Base-by-base conservation (phyloP, 495 filamentous ascomycete species). In the Lasiosphaeris hirsuta region DNA sequence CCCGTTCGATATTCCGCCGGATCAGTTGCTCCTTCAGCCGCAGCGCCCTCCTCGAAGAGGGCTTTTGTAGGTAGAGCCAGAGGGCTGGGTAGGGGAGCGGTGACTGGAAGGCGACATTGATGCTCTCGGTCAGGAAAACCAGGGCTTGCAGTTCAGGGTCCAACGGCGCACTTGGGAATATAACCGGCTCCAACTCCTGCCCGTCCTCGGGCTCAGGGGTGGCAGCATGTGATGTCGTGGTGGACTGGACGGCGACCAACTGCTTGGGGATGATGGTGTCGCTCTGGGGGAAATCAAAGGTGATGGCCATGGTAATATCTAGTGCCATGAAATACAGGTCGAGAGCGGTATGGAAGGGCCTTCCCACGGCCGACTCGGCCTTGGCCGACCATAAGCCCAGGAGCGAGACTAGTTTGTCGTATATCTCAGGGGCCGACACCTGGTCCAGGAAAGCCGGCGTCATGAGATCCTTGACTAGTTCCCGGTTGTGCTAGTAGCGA, bases 381-480 rank as follows among this genome's bases (percentile, higher is more conserved):
- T 54, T 54, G 51, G 35, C 10, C 19, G n/a, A 23, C 51, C 51
- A 54, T 43, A 54, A 18, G 10, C 44, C 51, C 9, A 54, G n/a
- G 14, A 54, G 39, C 8, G 2, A 19, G 10, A 44, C 10, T 7
- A 36, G 34, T 5, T 54, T 54, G 17, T 19, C 17, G 51, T 54
- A 17, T 5, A 17, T 54, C 33, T 54, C 51, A 17, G 51, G 51
- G 18, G 38, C 51, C 7, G 51, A 54, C 11, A 44, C 51, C 49
- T 52, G 49, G 8, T 2, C 3, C 8, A 69, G 45, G 46, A 65
- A 69, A 5, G 46, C 23, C 13, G 64, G 58, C n/a, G 64, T 45
- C 64, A 69, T 67, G 0, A 58, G 17, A 33, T 69, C 62, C 18
- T 54, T 49, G 9, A 66, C 23, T 5, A 66, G 59, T 10, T 58